Percentiles rank a stretch among this genome's conserved stretches.
Conservation (phyloP, 495 filamentous ascomycete species). For the Astrocystis sublimbata region DNA sequence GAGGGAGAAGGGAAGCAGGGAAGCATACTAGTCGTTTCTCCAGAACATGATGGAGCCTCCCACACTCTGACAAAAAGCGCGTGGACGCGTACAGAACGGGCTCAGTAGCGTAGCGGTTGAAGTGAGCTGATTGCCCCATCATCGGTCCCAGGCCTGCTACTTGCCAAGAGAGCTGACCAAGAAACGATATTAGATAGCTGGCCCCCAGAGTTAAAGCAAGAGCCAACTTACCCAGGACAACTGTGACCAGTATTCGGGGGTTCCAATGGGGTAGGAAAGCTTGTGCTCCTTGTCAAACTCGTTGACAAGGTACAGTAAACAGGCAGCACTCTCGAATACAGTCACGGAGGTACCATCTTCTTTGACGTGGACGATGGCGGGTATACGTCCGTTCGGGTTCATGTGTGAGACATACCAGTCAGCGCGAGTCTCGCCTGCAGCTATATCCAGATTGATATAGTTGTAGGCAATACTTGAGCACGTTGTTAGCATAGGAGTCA, state of each 20-base stretch:
- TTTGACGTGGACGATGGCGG: slow-evolving; percentile 66
- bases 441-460: slow-evolving; percentile 20
- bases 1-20: background rate
- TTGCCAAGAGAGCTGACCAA: slow-evolving; percentile 22
- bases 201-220: background rate
- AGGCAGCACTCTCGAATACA: slow-evolving; percentile 74
- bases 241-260: slow-evolving; percentile 51
- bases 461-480: slow-evolving; percentile 18
- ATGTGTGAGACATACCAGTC: slow-evolving; percentile 56
- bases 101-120: slow-evolving; percentile 14
- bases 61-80: slow-evolving; percentile 18
- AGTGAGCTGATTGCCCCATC: slow-evolving; percentile 20
- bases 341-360: slow-evolving; percentile 55
- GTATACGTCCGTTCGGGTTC: slow-evolving; percentile 85
- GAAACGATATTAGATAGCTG: background rate
- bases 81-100: slow-evolving; percentile 5
- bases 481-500: background rate
- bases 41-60: slow-evolving; percentile 20
- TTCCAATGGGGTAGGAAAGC: slow-evolving; percentile 66
- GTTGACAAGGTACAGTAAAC: slow-evolving; percentile 72
- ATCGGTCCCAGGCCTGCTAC: slow-evolving; percentile 20
- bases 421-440: slow-evolving; percentile 8
- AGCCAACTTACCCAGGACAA: slow-evolving; percentile 20
- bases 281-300: slow-evolving; percentile 75
- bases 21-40: slow-evolving; percentile 21